Evolutionary conservation across 768 basidiomycete genomes (phyloP).

Genomic region (Obba rivulosa): DNA sequence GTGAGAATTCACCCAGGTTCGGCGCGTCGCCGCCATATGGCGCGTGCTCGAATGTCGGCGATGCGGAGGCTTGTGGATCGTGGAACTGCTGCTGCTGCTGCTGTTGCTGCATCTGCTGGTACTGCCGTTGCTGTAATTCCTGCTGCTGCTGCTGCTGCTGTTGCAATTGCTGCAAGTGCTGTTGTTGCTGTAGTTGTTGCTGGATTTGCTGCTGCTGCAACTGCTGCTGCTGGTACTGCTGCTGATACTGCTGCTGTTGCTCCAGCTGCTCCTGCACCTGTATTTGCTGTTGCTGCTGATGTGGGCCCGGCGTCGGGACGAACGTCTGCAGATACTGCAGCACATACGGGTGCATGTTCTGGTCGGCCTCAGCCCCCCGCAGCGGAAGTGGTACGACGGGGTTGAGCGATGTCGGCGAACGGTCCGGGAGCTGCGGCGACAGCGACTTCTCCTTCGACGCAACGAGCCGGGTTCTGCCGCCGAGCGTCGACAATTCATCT

Average conservation of each 20-base stretch:
- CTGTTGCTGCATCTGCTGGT: not conserved
- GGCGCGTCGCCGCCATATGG: too few species aligned
- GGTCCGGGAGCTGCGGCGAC: constrained; percentile 36
- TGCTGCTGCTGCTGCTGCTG: constrained; percentile 7
- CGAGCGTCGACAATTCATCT: constrained; percentile 55
- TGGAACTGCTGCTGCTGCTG: constrained; percentile 2
- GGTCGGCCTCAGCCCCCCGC: constrained; percentile 33
- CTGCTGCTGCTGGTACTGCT: constrained; percentile 12
- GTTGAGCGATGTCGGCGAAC: constrained; percentile 66
- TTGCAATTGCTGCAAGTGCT: not conserved
- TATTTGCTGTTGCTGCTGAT: constrained; percentile 14
- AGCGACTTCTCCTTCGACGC: constrained; percentile 36
- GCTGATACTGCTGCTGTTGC: constrained; percentile 5
- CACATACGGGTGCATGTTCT: constrained; percentile 55
- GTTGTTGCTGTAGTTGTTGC: constrained; percentile 1
- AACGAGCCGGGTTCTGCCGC: constrained; percentile 60
- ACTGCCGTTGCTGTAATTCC: constrained; percentile 8
- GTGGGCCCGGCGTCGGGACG: constrained; percentile 20
- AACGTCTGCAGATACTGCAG: constrained; percentile 69
- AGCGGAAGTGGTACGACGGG: constrained; percentile 71
- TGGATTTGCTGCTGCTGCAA: constrained; percentile 7
- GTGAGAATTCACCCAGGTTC: not conserved
- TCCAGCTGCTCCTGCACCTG: constrained; percentile 24
- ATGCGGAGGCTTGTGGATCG: not conserved
- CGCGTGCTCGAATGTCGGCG: too few species aligned